These are phyloP conservation scores for Quillaja saponaria DNA, from an alignment of 306 rosid genomes.

Conservation along the genomic window DNA sequence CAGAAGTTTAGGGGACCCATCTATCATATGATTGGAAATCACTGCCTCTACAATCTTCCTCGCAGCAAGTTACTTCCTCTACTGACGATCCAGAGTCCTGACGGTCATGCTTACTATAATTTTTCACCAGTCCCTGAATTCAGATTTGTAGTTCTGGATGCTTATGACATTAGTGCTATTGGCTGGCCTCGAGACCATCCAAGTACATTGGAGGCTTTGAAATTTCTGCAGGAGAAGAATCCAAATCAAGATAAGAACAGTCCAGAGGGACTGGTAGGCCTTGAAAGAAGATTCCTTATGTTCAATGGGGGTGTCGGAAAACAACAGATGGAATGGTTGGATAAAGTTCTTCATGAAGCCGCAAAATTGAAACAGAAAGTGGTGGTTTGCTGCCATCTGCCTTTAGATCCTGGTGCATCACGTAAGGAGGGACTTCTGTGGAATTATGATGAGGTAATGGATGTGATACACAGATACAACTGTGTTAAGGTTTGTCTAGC, in stretches of 20 bases:
- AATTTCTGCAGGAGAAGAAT: conserved; percentile 63
- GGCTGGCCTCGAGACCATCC: conserved; percentile 92
- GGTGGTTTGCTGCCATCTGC: conserved; percentile 76
- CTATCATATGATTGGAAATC: conserved; percentile 89
- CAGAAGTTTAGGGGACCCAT: conserved; percentile 61
- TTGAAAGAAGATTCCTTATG: conserved; percentile 81
- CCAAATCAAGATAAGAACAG: conserved; percentile 84
- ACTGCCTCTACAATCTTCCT: conserved; percentile 94
- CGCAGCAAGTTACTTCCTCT: conserved; percentile 69
- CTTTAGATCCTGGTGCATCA: conserved; percentile 70
- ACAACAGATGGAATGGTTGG: conserved; percentile 84
- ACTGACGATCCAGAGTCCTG: conserved; percentile 50
- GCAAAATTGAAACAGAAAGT: conserved; percentile 67
- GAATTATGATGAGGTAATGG: conserved; percentile 82
- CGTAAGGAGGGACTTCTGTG: conserved; percentile 66
- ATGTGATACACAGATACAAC: conserved; percentile 58
- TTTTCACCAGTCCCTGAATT: conserved; percentile 69
- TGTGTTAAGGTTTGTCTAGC: conserved; percentile 81
- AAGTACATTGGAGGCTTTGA: conserved; percentile 55
- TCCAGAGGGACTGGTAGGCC: conserved; percentile 65
- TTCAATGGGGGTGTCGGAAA: conserved; percentile 91
- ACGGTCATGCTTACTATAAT: conserved; percentile 68
- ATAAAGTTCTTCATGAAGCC: conserved; percentile 61
- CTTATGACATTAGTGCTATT: conserved; percentile 80
- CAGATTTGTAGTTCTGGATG: conserved; percentile 82